A percentile compares a stretch with the other conserved stretches of the same genome.
phyloP scores from a whole-genome alignment of 2,329 filamentous ascomycete genomes.

The Podosphaera xanthii region DNA sequence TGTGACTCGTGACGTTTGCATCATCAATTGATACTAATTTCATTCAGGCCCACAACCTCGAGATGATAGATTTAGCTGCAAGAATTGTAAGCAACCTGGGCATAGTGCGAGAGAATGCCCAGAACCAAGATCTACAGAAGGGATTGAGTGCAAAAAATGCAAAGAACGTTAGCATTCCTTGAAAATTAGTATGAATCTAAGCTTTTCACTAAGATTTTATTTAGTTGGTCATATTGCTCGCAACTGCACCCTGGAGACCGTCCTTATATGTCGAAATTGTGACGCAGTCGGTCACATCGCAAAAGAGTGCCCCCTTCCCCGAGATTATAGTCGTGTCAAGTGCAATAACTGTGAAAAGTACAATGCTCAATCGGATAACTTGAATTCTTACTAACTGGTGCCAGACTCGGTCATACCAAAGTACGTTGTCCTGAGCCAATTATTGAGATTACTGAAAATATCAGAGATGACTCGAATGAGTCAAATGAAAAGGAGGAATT shows the following conservation, averaged over 20 bases:
- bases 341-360: slow-evolving; percentile 30
- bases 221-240: slow-evolving; percentile 36
- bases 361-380: slow-evolving; percentile 3
- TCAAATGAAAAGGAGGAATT: not conserved
- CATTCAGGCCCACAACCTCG: slow-evolving; percentile 29
- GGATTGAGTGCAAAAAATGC: slow-evolving; percentile 18
- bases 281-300: slow-evolving; percentile 35
- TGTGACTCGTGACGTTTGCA: slow-evolving; percentile 4
- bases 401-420: slow-evolving; percentile 18
- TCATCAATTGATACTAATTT: not conserved
- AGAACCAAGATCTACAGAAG: slow-evolving; percentile 35
- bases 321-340: slow-evolving; percentile 27
- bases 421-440: slow-evolving; percentile 19
- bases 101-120: slow-evolving; percentile 16
- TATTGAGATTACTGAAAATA: slow-evolving; percentile 1
- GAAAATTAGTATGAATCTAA: not conserved
- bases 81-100: slow-evolving; percentile 34
- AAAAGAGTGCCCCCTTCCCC: slow-evolving; percentile 25
- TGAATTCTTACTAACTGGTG: not conserved
- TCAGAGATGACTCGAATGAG: not conserved
- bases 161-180: slow-evolving; percentile 11
- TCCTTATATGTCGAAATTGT: slow-evolving; percentile 34
- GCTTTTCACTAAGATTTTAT: slow-evolving; percentile 12
- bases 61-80: slow-evolving; percentile 41
- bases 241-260: slow-evolving; percentile 25